A percentile compares a stretch with the other conserved stretches of the same genome.
phyloP scores from a whole-genome alignment of 2,329 filamentous ascomycete species.

The Nigrograna mackinnonii region DNA sequence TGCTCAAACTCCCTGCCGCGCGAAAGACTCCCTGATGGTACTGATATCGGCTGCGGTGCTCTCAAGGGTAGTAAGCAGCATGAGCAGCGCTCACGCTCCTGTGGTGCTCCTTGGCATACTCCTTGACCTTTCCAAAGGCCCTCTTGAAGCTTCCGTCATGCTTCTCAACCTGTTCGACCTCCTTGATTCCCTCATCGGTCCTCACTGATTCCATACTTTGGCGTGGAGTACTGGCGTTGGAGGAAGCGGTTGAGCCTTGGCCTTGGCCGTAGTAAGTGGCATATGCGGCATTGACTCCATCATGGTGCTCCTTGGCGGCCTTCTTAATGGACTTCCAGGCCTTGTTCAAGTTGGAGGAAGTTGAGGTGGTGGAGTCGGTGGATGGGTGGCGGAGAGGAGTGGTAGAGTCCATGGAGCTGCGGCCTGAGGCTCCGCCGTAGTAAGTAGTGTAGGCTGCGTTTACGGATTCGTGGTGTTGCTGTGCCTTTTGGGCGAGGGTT shows the following conservation, averaged over 20 bases:
- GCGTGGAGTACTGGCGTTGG: background rate
- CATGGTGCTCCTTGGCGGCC: slow-evolving; percentile 16
- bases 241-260: background rate
- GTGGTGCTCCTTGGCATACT: slow-evolving; percentile 16
- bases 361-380: background rate
- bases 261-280: slow-evolving; percentile 11
- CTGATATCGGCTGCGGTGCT: too few species aligned
- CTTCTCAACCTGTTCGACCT: background rate
- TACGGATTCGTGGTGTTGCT: slow-evolving; percentile 76
- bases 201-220: background rate
- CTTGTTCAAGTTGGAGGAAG: background rate
- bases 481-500: slow-evolving; percentile 95
- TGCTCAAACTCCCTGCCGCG: background rate
- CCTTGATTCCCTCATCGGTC: background rate
- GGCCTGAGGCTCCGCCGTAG: slow-evolving; percentile 1
- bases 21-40: too few species aligned
- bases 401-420: background rate
- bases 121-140: slow-evolving; percentile 6
- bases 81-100: slow-evolving; percentile 11
- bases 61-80: slow-evolving; percentile 11
- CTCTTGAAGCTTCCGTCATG: background rate
- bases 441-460: slow-evolving; percentile 10
- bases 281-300: slow-evolving; percentile 11
- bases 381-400: background rate
- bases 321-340: slow-evolving; percentile 10